Evolutionary conservation across 208 protist species (phyloP).

Genomic region (Leishmania aethiopica): DNA sequence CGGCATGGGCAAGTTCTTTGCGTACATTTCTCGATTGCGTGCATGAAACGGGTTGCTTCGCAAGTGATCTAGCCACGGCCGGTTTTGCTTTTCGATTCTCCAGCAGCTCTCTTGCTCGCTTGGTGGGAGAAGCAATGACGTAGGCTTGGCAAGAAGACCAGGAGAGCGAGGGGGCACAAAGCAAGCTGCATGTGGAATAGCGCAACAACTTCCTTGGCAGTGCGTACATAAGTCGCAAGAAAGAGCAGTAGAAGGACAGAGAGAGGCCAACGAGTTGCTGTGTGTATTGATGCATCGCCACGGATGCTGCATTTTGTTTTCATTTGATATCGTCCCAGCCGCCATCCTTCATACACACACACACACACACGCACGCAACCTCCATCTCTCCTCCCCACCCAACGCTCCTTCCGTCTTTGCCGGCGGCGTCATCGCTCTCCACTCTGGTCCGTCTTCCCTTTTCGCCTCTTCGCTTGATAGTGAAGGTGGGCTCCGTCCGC

Average conservation of each 20-base stretch:
- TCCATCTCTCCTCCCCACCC: neutral
- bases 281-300: neutral
- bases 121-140: neutral
- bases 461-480: slow-evolving; percentile 3
- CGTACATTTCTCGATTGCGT: neutral
- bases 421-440: neutral
- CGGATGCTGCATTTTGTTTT: neutral
- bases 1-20: neutral
- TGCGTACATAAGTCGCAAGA: neutral
- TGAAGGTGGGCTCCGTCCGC: neutral
- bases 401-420: neutral
- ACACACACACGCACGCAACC: neutral
- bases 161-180: neutral
- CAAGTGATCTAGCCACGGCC: neutral
- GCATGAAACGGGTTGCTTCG: neutral
- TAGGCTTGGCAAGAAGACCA: neutral
- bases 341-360: neutral
- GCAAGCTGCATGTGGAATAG: neutral
- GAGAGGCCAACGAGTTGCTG: slow-evolving; percentile 1
- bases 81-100: neutral
- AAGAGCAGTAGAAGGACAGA: neutral
- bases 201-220: neutral
- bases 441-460: neutral
- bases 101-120: neutral
- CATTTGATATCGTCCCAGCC: neutral